These are phyloP conservation scores for Ascomycota sp. DNA, from an alignment of 2,329 filamentous ascomycete genomes.

Conservation along the genomic window DNA sequence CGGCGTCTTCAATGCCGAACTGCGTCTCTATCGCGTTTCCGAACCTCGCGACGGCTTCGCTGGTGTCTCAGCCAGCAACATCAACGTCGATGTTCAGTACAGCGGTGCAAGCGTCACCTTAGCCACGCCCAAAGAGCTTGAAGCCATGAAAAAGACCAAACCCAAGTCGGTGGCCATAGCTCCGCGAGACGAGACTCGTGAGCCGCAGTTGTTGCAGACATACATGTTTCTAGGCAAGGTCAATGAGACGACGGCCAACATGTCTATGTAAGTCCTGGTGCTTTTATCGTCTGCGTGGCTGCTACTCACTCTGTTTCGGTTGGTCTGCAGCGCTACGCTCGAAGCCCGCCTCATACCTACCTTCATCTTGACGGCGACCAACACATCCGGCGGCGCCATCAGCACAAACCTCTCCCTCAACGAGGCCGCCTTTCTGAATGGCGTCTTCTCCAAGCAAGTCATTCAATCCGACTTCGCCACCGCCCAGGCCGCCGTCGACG, in stretches of 20 bases:
- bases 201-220: conserved; percentile 31
- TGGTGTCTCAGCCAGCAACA: conserved; percentile 27
- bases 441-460: conserved; percentile 42
- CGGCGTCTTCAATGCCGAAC: conserved; percentile 56
- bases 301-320: too few relatives aligned
- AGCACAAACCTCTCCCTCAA: conserved; percentile 46
- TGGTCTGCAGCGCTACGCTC: conserved; percentile 26
- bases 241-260: conserved; percentile 27
- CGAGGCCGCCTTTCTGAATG: conserved; percentile 51
- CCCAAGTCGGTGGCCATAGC: conserved; percentile 2
- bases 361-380: conserved; percentile 43
- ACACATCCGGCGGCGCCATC: conserved; percentile 27
- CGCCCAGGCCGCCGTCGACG: conserved; percentile 28
- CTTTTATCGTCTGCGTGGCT: too few relatives aligned
- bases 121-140: conserved; percentile 7
- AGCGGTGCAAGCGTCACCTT: conserved; percentile 23
- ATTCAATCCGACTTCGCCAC: conserved; percentile 27
- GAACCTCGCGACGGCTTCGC: conserved; percentile 32
- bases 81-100: conserved; percentile 34
- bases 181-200: background rate
- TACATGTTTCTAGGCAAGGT: conserved; percentile 53
- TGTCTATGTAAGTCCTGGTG: conserved; percentile 36
- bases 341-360: conserved; percentile 45
- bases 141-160: conserved; percentile 7
- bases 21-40: conserved; percentile 53